A percentile compares a stretch with the other conserved stretches of the same genome.
Evolutionary conservation across 75 land plant genomes (phyloP).

Genomic region (Pseudotsuga menziesii): DNA sequence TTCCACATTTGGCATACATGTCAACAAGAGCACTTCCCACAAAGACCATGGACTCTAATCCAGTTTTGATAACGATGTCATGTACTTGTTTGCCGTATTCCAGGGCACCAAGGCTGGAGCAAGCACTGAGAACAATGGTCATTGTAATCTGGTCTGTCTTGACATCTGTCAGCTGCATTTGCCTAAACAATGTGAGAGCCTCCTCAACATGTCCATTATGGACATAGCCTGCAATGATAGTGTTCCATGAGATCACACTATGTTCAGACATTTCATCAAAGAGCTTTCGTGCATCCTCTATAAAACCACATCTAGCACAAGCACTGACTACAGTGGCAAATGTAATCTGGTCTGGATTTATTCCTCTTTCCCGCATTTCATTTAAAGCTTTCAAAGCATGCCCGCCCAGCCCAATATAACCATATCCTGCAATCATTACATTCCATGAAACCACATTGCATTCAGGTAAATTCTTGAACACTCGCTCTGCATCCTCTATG

Average conservation of each 20-base stretch:
- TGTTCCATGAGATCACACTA: constrained; percentile 66
- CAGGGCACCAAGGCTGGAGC: constrained; percentile 36
- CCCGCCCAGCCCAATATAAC: constrained; percentile 28
- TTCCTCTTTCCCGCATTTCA: constrained; percentile 29
- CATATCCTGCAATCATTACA: constrained; percentile 50
- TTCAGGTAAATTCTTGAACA: constrained; percentile 42
- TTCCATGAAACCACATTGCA: constrained; percentile 55
- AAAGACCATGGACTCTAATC: constrained; percentile 31
- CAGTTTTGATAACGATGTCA: constrained; percentile 27
- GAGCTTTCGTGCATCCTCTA: constrained; percentile 35
- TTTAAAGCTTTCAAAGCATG: constrained; percentile 26
- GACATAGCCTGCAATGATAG: constrained; percentile 61
- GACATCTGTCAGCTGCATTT: constrained; percentile 34
- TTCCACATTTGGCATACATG: constrained; percentile 68
- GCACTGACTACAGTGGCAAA: constrained; percentile 27
- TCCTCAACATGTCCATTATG: constrained; percentile 51
- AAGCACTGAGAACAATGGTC: constrained; percentile 61
- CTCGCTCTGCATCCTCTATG: constrained; percentile 18
- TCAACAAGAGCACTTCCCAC: constrained; percentile 61
- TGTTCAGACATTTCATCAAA: constrained; percentile 46
- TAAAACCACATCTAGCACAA: constrained; percentile 22
- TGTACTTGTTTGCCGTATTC: constrained; percentile 52
- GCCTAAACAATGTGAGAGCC: constrained; percentile 41
- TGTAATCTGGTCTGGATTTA: constrained; percentile 49
- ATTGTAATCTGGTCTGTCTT: constrained; percentile 53